Base-by-base conservation (phyloP, 2,329 filamentous ascomycete species). In the Monosporascus sp. region DNA sequence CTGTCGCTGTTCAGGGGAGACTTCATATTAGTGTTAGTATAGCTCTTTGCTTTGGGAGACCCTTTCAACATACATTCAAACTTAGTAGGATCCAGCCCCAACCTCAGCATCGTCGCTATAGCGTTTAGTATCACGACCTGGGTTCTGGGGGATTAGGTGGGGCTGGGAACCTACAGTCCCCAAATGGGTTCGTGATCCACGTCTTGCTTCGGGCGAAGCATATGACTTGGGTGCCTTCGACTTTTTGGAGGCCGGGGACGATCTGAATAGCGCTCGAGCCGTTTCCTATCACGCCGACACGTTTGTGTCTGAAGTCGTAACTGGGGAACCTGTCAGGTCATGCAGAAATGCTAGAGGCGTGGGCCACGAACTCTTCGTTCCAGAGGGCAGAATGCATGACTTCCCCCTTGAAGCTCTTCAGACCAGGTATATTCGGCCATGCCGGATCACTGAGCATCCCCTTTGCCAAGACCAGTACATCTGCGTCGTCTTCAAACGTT, bases 231-330 rank as follows among this genome's bases (percentile, higher is more conserved):
- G 68, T 56, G 3, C 74, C 75, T 49, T 73, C 65, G 2, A 73
- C 41, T 55, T 74, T 74, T 58, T 78, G 77, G 40, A 82, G 65
- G 6, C 60, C 65, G 1, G 78, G 78, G 8, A 81, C 70, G 51
- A 81, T 80, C 55, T 81, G 78, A 55, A 80, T 79, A 1, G 72
- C 72, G 57, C 76, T 79, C 20, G 76, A 77, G 14, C 78, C 78
- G 51, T 76, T 76, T n/a, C 78, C 78, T 46, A 81, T 75, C 5
- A 81, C 65, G 7, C 74, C 78, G 17, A 81, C 67, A 51, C 67
- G 68, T 63, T 80, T 80, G 55, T 74, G 71, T 43, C 59, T 68
- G 49, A 78, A 77, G 59, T 79, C 73, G 57, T 74, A 78, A 22
- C 72, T 75, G 43, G 44, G 26, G 2, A 41, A 26, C 17, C 18